phyloP scores from a whole-genome alignment of 257 asterid species.

The Przewalskia tangutica region DNA sequence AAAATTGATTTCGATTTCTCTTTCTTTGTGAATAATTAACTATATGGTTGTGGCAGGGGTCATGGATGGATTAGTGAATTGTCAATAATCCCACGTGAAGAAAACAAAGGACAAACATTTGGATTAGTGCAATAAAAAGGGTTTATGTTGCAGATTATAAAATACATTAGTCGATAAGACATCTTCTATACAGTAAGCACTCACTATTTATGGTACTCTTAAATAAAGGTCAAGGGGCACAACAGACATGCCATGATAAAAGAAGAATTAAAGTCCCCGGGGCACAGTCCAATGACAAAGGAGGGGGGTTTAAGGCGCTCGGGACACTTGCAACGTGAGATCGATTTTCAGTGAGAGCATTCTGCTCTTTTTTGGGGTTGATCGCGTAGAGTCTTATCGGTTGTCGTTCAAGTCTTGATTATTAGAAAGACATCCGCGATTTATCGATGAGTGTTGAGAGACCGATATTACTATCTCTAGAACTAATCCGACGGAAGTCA shows the following conservation, averaged over 20 bases:
- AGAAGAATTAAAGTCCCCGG: too few species aligned
- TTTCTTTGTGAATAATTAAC: neutral
- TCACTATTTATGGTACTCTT: neutral
- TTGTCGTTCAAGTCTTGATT: too few species aligned
- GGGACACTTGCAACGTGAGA: too few species aligned
- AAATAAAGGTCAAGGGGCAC: neutral
- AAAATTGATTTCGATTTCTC: neutral
- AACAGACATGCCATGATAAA: neutral
- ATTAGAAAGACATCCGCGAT: too few species aligned
- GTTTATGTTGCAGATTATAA: neutral
- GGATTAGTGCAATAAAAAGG: neutral
- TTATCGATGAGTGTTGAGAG: too few species aligned
- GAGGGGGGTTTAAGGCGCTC: too few species aligned
- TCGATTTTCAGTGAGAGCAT: too few species aligned
- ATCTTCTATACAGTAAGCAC: neutral
- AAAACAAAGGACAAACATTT: neutral
- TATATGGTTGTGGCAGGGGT: neutral
- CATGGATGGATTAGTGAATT: neutral
- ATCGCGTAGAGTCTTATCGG: too few species aligned
- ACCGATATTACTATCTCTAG: too few species aligned
- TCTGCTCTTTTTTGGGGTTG: too few species aligned
- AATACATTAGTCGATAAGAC: neutral
- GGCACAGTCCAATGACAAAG: too few species aligned
- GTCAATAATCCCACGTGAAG: neutral
- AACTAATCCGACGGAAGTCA: too few species aligned